Evolutionary conservation across 495 filamentous ascomycete species (phyloP).

Genomic region (Talaromyces trachyspermus): DNA sequence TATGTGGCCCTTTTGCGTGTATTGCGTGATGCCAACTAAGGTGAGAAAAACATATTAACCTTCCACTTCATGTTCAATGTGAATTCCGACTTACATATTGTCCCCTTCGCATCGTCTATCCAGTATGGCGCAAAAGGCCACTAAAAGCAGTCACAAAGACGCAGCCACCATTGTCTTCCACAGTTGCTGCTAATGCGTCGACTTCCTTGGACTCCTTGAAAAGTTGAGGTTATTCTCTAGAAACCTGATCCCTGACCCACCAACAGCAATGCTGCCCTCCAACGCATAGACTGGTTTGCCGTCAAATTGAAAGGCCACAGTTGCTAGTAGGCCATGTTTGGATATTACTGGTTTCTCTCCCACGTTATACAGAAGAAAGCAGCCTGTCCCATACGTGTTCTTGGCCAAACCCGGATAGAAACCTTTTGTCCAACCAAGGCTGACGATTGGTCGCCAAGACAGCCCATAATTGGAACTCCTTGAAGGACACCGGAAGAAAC

Average conservation of each 20-base stretch:
- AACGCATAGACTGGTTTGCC: slow-evolving; percentile 78
- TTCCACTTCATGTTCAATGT: slow-evolving; percentile 1
- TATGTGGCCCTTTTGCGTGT: slow-evolving; percentile 85
- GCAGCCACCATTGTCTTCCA: slow-evolving; percentile 81
- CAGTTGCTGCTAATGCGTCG: slow-evolving; percentile 69
- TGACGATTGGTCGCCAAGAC: slow-evolving; percentile 88
- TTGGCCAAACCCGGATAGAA: slow-evolving; percentile 86
- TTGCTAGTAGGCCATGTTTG: slow-evolving; percentile 80
- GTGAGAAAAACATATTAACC: background rate
- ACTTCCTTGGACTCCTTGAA: slow-evolving; percentile 67
- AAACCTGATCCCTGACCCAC: slow-evolving; percentile 83
- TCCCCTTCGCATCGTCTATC: slow-evolving; percentile 94
- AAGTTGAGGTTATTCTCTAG: slow-evolving; percentile 83
- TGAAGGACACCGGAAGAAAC: slow-evolving; percentile 58
- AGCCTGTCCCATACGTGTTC: slow-evolving; percentile 95
- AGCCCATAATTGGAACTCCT: slow-evolving; percentile 72
- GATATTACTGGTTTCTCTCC: slow-evolving; percentile 86
- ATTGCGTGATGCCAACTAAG: slow-evolving; percentile 80
- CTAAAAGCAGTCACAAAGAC: slow-evolving; percentile 96
- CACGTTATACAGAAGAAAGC: slow-evolving; percentile 92
- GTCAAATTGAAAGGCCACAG: slow-evolving; percentile 72
- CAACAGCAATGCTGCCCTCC: slow-evolving; percentile 92
- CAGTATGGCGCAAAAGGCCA: slow-evolving; percentile 91
- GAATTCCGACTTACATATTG: slow-evolving; percentile 54
- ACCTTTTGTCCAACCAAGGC: slow-evolving; percentile 85